These are phyloP conservation scores for Brassica rapa DNA, from an alignment of 345 rosid genomes.

Conservation along the genomic window DNA sequence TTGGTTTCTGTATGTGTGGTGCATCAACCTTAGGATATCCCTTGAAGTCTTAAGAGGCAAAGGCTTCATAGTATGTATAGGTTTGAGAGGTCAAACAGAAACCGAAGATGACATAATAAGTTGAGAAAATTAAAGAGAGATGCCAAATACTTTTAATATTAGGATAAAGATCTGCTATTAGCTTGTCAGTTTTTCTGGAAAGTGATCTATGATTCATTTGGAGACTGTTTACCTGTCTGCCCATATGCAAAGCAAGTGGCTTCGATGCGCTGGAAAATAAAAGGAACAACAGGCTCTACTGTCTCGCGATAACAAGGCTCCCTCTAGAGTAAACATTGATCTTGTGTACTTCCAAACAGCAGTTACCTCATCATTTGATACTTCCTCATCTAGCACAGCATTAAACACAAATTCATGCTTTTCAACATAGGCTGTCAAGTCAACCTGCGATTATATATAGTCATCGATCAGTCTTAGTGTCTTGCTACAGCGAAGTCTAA, in stretches of 20 bases:
- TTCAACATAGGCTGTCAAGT: constrained; percentile 88
- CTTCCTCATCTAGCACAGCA: constrained; percentile 94
- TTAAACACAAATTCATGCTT: constrained; percentile 95
- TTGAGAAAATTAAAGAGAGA: not conserved
- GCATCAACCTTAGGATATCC: constrained; percentile 95
- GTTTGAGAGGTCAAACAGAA: constrained; percentile 51
- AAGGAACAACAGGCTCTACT: constrained; percentile 95
- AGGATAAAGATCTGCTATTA: constrained; percentile 17
- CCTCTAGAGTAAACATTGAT: not conserved
- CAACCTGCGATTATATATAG: constrained; percentile 59
- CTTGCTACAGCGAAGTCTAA: constrained; percentile 2
- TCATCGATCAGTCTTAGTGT: constrained; percentile 9
- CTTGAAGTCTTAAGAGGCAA: constrained; percentile 92
- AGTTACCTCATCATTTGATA: constrained; percentile 88
- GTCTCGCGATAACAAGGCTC: constrained; percentile 52
- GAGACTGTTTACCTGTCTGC: constrained; percentile 70
- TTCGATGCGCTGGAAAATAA: constrained; percentile 86
- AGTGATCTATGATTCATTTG: not conserved
- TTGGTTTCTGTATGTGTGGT: constrained; percentile 91
- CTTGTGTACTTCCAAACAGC: constrained; percentile 3
- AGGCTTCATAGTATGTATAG: constrained; percentile 91
- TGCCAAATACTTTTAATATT: constrained; percentile 16
- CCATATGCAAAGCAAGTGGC: constrained; percentile 99
- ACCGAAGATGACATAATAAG: not conserved
- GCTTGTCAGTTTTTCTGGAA: not conserved